Conservation (phyloP, 2,329 filamentous ascomycete species). For the Sporothrix pseudoabietina region DNA sequence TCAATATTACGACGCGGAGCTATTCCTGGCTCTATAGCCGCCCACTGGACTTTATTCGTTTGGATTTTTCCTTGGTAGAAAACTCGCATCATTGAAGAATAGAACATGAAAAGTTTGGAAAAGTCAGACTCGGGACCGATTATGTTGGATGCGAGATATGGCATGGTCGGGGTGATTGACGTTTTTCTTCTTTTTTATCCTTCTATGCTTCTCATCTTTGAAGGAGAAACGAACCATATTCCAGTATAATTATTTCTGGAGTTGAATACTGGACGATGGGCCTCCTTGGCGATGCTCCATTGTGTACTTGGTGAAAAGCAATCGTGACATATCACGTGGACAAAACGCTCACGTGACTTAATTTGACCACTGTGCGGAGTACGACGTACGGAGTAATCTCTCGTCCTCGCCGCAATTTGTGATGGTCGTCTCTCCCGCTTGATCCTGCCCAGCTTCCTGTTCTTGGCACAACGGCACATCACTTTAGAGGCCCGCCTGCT, state of each 20-base stretch:
- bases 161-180: no score
- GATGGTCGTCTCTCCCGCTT: neutral
- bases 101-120: no score
- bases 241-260: no score
- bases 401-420: neutral
- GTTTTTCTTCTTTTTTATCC: no score
- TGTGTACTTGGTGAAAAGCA: neutral
- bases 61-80: no score
- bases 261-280: neutral
- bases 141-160: no score
- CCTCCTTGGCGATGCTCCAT: neutral
- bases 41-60: no score
- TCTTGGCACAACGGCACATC: constrained; percentile 16
- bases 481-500: neutral
- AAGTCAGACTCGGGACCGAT: no score
- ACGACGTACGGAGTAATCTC: neutral
- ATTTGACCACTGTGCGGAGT: neutral
- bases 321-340: neutral
- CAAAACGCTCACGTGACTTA: neutral
- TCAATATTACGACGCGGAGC: no score
- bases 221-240: neutral
- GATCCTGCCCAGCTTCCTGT: constrained; percentile 12
- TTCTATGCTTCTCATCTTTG: no score
- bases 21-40: no score
- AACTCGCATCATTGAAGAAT: no score